These are phyloP conservation scores for Fomes fomentarius DNA, from an alignment of 1,284 basidiomycete genomes.

Conservation along the genomic window DNA sequence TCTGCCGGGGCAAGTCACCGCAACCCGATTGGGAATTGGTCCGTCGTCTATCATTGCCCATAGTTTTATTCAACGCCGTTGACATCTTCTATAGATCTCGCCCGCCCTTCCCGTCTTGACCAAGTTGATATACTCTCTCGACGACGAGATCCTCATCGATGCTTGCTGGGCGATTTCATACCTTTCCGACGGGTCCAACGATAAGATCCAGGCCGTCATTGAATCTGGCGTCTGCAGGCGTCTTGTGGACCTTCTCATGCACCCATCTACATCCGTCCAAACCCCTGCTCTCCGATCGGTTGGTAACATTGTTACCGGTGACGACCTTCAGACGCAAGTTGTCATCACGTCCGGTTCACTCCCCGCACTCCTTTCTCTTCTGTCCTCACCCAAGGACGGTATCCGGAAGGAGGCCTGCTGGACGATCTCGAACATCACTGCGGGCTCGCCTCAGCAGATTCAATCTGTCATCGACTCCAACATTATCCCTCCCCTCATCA, in stretches of 20 bases:
- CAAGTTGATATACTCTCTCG: constrained; percentile 98
- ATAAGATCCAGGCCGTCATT: constrained; percentile 99
- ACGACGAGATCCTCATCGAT: constrained; percentile 99
- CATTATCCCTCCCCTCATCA: constrained; percentile 97
- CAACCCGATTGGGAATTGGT: constrained; percentile 96
- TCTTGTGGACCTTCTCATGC: constrained; percentile 97
- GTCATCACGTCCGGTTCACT: constrained; percentile 97
- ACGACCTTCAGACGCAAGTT: constrained; percentile 98
- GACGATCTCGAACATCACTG: constrained; percentile 99
- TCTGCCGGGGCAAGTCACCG: constrained; percentile 95
- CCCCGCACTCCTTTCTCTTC: constrained; percentile 87
- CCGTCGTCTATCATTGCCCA: constrained; percentile 32
- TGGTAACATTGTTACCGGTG: constrained; percentile 98
- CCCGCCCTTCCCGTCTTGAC: constrained; percentile 96
- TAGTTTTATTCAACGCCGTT: constrained; percentile 14
- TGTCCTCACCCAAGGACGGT: constrained; percentile 96
- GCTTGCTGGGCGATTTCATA: constrained; percentile 99
- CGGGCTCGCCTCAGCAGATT: constrained; percentile 95
- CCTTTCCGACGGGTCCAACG: constrained; percentile 98
- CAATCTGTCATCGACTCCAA: constrained; percentile 88
- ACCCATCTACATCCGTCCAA: constrained; percentile 97
- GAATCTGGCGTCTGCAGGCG: constrained; percentile 98
- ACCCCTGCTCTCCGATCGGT: constrained; percentile 97
- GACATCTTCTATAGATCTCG: constrained; percentile 69
- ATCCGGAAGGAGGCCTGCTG: constrained; percentile 98